These are phyloP conservation scores for Stenogyne calaminthoides DNA, from an alignment of 305 asterid genomes.

Conservation along the genomic window DNA sequence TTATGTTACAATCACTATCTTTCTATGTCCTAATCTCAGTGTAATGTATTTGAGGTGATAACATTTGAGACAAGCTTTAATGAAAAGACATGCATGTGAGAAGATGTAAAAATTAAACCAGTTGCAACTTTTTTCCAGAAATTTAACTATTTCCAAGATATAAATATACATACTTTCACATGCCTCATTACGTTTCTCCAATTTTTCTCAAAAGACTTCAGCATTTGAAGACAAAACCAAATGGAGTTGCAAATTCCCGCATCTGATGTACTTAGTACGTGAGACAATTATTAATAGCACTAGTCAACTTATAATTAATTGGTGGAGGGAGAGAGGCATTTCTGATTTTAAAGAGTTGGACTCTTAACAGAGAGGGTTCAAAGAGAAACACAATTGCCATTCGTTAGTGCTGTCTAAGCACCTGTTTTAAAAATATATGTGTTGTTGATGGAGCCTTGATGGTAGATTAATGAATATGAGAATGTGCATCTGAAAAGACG, in stretches of 20 bases:
- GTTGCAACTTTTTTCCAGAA: background rate
- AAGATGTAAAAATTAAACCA: background rate
- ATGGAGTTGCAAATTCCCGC: background rate
- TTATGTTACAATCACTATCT: background rate
- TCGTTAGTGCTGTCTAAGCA: background rate
- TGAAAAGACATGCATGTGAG: background rate
- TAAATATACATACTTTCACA: background rate
- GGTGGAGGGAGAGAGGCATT: background rate
- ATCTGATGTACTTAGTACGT: background rate
- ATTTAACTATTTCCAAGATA: background rate
- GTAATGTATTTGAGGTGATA: background rate
- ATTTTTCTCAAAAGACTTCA: background rate
- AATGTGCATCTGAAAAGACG: background rate
- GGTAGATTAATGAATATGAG: background rate
- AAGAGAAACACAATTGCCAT: background rate
- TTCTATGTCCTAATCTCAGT: background rate
- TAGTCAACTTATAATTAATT: background rate
- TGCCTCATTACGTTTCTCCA: background rate
- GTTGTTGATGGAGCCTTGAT: background rate
- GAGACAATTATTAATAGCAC: background rate
- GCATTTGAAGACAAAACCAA: background rate
- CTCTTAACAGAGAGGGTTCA: background rate
- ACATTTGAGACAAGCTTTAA: background rate
- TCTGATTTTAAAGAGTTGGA: background rate
- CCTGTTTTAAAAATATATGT: background rate